These are phyloP conservation scores for Lophiotrema nucula DNA, from an alignment of 495 filamentous ascomycete genomes.

Conservation along the genomic window DNA sequence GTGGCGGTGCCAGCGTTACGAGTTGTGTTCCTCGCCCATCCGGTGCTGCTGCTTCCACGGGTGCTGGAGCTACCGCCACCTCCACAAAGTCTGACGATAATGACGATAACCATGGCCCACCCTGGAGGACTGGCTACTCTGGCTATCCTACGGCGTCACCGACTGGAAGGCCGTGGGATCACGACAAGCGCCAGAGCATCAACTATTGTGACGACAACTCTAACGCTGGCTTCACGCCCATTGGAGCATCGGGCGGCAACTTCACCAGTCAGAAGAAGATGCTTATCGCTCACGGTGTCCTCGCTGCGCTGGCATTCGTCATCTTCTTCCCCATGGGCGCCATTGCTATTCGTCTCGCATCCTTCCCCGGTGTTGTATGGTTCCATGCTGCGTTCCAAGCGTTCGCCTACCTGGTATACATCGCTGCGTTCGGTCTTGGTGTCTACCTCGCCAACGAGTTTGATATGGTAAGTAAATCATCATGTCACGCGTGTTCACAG, in stretches of 20 bases:
- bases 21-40: conserved; percentile 32
- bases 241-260: background rate
- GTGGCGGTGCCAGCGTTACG: background rate
- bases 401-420: conserved; percentile 40
- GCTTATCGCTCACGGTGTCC: conserved; percentile 40
- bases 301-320: conserved; percentile 43
- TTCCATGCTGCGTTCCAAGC: conserved; percentile 41
- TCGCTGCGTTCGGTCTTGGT: conserved; percentile 41
- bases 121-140: background rate
- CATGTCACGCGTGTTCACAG: background rate
- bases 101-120: background rate
- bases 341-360: conserved; percentile 46
- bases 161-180: background rate
- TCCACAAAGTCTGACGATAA: conserved; percentile 12
- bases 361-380: conserved; percentile 41
- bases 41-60: background rate
- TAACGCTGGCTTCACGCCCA: background rate
- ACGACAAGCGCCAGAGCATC: conserved; percentile 25
- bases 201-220: conserved; percentile 31
- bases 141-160: conserved; percentile 11
- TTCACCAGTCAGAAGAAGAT: conserved; percentile 29
- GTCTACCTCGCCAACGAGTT: conserved; percentile 38
- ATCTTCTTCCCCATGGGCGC: conserved; percentile 50
- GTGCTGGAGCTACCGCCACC: background rate
- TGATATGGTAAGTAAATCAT: conserved; percentile 23